Conservation (phyloP, 495 filamentous ascomycete species). For the Aspergillus kassunensis region DNA sequence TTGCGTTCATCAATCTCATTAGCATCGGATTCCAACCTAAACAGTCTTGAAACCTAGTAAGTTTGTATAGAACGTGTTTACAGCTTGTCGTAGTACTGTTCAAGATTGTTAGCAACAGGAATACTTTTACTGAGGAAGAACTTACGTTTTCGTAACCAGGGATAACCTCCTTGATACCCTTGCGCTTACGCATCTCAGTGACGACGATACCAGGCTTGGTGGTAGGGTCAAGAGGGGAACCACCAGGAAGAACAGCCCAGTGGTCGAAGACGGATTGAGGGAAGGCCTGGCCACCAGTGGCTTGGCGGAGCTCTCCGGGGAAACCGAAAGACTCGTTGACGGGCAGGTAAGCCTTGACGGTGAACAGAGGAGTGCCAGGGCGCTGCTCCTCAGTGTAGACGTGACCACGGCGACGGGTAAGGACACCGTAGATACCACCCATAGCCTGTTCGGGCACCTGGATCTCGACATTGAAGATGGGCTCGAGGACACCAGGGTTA, state of each 20-base stretch:
- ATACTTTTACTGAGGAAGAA: constrained; percentile 24
- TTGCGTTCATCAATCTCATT: constrained; percentile 52
- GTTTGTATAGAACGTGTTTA: constrained; percentile 52
- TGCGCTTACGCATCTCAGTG: constrained; percentile 90
- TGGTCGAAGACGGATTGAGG: constrained; percentile 98
- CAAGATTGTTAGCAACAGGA: constrained; percentile 45
- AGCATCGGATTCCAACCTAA: constrained; percentile 40
- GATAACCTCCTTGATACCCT: constrained; percentile 96
- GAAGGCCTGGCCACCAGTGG: constrained; percentile 97
- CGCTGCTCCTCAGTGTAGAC: constrained; percentile 98
- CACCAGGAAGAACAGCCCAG: constrained; percentile 92
- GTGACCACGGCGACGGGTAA: constrained; percentile 96
- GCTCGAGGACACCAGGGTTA: constrained; percentile 86
- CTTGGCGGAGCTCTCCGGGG: constrained; percentile 90
- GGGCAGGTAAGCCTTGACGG: constrained; percentile 97
- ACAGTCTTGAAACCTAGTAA: constrained; percentile 32
- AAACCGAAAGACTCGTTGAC: constrained; percentile 99
- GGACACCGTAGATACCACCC: constrained; percentile 99
- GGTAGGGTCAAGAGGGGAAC: constrained; percentile 81
- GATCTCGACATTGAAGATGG: constrained; percentile 98
- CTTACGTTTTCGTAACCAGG: constrained; percentile 92
- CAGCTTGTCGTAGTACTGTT: constrained; percentile 98
- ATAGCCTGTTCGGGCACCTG: constrained; percentile 98
- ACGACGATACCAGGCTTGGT: constrained; percentile 85
- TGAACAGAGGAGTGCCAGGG: constrained; percentile 98